phyloP scores from a whole-genome alignment of 2,329 filamentous ascomycete species.

The Pseudonectria foliicola region DNA sequence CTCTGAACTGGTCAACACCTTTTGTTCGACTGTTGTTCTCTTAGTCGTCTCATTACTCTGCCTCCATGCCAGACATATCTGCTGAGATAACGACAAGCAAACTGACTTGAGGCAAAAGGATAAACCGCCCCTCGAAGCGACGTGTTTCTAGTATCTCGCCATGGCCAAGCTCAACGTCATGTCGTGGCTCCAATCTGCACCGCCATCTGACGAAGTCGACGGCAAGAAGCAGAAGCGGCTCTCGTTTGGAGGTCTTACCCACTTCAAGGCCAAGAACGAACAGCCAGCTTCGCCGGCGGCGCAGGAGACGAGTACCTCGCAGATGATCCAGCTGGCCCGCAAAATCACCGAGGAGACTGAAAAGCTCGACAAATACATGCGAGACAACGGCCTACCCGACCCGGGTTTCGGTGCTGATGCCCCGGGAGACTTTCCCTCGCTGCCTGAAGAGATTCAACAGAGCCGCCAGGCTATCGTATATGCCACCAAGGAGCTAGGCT shows the following conservation, averaged over 20 bases:
- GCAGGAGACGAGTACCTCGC: slow-evolving; percentile 22
- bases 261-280: slow-evolving; percentile 17
- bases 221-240: slow-evolving; percentile 28
- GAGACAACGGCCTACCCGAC: slow-evolving; percentile 31
- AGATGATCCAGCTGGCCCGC: slow-evolving; percentile 38
- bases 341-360: slow-evolving; percentile 42
- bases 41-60: too few relatives aligned
- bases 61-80: too few relatives aligned
- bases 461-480: slow-evolving; percentile 41
- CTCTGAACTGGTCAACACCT: too few relatives aligned
- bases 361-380: slow-evolving; percentile 42
- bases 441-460: slow-evolving; percentile 38
- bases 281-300: slow-evolving; percentile 1
- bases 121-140: neutral
- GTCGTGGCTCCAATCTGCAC: slow-evolving; percentile 25
- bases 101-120: too few relatives aligned
- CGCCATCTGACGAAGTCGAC: slow-evolving; percentile 15
- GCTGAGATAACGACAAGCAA: too few relatives aligned
- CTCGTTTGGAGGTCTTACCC: slow-evolving; percentile 25
- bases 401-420: slow-evolving; percentile 40
- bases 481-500: slow-evolving; percentile 41
- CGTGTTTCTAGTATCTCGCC: neutral
- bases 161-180: slow-evolving; percentile 23
- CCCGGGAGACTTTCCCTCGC: slow-evolving; percentile 38
- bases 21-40: too few relatives aligned